These are phyloP conservation scores for Quercus glauca DNA, from an alignment of 306 rosid species.

Conservation along the genomic window DNA sequence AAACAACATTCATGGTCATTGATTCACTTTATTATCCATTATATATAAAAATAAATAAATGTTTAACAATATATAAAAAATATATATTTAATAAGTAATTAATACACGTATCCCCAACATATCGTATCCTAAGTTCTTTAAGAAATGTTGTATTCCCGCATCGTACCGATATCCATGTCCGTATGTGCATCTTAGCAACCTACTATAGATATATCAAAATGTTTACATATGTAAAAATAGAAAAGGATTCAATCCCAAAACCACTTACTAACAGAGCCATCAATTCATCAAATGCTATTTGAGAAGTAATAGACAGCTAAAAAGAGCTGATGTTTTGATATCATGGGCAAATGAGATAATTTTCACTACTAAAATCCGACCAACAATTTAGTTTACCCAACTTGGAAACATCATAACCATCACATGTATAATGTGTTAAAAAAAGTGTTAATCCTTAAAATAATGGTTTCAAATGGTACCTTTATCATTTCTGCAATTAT, in stretches of 20 bases:
- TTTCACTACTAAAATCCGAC: background rate
- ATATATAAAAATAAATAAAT: too few relatives aligned
- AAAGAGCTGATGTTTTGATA: background rate
- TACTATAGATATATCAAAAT: background rate
- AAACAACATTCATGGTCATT: too few relatives aligned
- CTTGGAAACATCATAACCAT: background rate
- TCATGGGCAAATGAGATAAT: background rate
- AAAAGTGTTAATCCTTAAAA: background rate
- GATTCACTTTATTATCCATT: too few relatives aligned
- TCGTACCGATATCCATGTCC: too few relatives aligned
- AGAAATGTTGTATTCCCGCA: too few relatives aligned
- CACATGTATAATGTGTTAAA: background rate
- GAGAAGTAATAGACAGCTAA: background rate
- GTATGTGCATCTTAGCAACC: background rate
- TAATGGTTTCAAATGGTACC: slow-evolving; percentile 41
- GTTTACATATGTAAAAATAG: background rate
- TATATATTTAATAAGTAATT: too few relatives aligned
- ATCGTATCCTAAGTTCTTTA: too few relatives aligned
- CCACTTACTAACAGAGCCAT: background rate
- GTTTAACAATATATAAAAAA: too few relatives aligned
- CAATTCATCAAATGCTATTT: background rate
- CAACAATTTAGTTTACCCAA: slow-evolving; percentile 1
- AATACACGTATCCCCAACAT: too few relatives aligned
- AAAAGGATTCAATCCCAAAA: background rate
- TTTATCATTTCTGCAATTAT: slow-evolving; percentile 89